These are phyloP conservation scores for Tubosaeta brunneosetosa DNA, from an alignment of 768 basidiomycete genomes.

Conservation along the genomic window DNA sequence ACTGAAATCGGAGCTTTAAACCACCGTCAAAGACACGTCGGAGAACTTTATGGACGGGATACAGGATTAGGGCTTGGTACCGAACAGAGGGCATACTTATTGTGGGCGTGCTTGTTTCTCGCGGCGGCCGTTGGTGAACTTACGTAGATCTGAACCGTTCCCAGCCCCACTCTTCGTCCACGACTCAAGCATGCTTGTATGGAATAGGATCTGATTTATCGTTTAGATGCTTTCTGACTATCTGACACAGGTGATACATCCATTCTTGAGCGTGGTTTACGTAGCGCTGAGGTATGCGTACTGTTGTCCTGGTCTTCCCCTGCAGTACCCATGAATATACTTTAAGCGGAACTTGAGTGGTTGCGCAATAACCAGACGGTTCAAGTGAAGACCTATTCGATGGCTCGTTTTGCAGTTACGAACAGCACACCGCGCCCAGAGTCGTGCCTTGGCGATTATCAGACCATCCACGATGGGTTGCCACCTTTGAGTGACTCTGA, in stretches of 20 bases:
- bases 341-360: constrained; percentile 75
- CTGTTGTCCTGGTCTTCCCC: background rate
- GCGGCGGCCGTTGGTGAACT: no score
- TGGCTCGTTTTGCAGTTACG: constrained; percentile 72
- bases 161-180: constrained; percentile 87
- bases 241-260: constrained; percentile 64
- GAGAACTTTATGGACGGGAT: constrained; percentile 99
- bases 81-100: no score
- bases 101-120: no score
- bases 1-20: constrained; percentile 71
- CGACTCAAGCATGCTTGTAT: constrained; percentile 10
- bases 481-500: constrained; percentile 57
- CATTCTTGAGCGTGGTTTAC: constrained; percentile 79
- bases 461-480: constrained; percentile 61
- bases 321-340: background rate
- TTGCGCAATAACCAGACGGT: constrained; percentile 74
- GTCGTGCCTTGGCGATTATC: constrained; percentile 75
- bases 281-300: constrained; percentile 64
- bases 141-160: no score
- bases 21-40: constrained; percentile 69
- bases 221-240: constrained; percentile 86
- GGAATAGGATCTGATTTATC: background rate
- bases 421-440: constrained; percentile 90
- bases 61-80: no score
- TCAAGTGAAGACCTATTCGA: constrained; percentile 56